Base-by-base conservation (phyloP, 495 filamentous ascomycete species). In the Hypoxylon fragiforme region DNA sequence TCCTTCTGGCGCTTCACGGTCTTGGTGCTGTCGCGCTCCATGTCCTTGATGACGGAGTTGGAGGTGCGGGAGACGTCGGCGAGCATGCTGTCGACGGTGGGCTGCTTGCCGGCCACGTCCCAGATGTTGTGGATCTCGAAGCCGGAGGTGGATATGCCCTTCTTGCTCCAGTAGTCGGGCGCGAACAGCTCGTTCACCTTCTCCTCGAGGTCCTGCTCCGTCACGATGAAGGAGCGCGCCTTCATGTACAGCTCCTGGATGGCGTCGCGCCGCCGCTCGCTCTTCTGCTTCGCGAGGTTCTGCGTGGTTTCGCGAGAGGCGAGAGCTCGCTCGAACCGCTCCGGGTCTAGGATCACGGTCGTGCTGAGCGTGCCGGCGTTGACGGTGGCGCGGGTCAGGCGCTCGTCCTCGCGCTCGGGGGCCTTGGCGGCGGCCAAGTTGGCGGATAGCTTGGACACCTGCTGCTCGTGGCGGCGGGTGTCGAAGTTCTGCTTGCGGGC, bases 171-270 rank as follows among this genome's bases (percentile, higher is more conserved):
- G 50, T 70, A 49, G 40, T 68, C 62, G 13, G 55, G 45, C 13
- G 45, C 52, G 56, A 79, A 79, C 7, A 71, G 37, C 18, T 55
- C 38, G 19, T 74, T 55, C 30, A 79, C 56, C 32, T 63, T 46
- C 9, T 50, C 50, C 54, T 72, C 68, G 26, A 79, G 69, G 40
- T 72, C 68, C n/a, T 26, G 43, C 64, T 78, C 76, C 53, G 63
- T 62, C 14, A 77, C 68, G 52, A 79, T 78, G 49, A 79, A 79
- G 42, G 65, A 60, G 20, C 67, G 60, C 7, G 76, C 74, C 8
- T 69, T 70, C 55, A 76, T 73, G 54, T 78, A 79, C 49, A 79
- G 64, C 63, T 72, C 68, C 44, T 69, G 65, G 9, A 79, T 62
- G 34, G 76, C 74, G 48, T 79, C 75, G 22, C 68, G 65, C 6